Evolutionary conservation across 2,329 filamentous ascomycete genomes (phyloP), one percentile per base, ranked within the genome.

Genomic region (Colletotrichum sp.): DNA sequence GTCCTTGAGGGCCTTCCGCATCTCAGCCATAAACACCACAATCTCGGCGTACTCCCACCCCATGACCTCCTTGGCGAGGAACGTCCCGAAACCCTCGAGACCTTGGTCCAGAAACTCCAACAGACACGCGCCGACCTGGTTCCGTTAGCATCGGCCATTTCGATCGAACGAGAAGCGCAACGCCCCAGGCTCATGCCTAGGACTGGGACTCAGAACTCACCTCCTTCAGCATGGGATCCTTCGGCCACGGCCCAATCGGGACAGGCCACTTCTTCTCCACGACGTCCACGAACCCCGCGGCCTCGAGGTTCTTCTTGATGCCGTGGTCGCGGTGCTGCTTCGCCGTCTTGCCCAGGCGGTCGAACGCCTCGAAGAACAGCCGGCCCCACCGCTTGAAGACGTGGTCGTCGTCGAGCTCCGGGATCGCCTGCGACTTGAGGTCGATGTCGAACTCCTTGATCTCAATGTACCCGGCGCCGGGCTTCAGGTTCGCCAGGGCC

Each of bases 401-500:
- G 9, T 58, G 71, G 1, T 70, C 28, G 9, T 64, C 65, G 12
- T 58, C 24, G 10, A 77, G 56, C 78, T 80, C 28, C 59, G 67
- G 14, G 62, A 69, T 79, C n/a, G n/a, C n/a, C n/a, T n/a, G n/a
- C n/a, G n/a, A n/a, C n/a, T n/a, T n/a, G n/a, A n/a, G n/a, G n/a
- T n/a, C n/a, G n/a, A n/a, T n/a, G n/a, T n/a, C n/a, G n/a, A n/a
- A n/a, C n/a, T 81, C 76, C 18, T 77, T 69, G 48, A 78, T 64
- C 69, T 81, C 79, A n/a, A 80, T 55, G 74, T 77, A 84, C 13
- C 82, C 83, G 21, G 18, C 21, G 12, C 89, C 88, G 0, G 89
- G 87, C 73, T n/a, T n/a, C n/a, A n/a, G n/a, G n/a, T n/a, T n/a
- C n/a, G n/a, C n/a, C n/a, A n/a, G n/a, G n/a, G n/a, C n/a, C n/a